Conservation (phyloP, 1,284 basidiomycete genomes). For the Apiotrichum gamsii region DNA sequence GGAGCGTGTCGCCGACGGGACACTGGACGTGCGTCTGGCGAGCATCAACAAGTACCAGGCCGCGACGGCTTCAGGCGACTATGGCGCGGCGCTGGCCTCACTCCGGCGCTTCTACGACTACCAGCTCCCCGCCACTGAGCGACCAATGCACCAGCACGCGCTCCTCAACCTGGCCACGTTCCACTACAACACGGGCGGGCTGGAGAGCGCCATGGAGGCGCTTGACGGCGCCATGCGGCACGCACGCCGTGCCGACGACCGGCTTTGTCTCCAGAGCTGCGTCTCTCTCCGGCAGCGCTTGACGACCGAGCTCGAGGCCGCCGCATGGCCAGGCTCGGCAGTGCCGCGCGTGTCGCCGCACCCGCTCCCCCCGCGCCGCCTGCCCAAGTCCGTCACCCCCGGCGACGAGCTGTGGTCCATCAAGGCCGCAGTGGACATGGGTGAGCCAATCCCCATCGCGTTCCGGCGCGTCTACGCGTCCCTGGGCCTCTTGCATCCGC, state of each 20-base stretch:
- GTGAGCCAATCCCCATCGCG: slow-evolving; percentile 40
- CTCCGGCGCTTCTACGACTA: slow-evolving; percentile 45
- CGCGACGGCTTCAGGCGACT: slow-evolving; percentile 36
- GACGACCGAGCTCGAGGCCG: slow-evolving; percentile 14
- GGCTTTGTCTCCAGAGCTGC: slow-evolving; percentile 38
- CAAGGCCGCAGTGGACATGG: slow-evolving; percentile 40
- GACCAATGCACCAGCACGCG: slow-evolving; percentile 42
- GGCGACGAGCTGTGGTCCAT: slow-evolving; percentile 43
- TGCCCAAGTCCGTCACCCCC: slow-evolving; percentile 25
- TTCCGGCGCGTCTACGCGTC: slow-evolving; percentile 35
- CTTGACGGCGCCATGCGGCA: slow-evolving; percentile 43
- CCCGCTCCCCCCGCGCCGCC: slow-evolving; percentile 16
- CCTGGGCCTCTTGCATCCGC: slow-evolving; percentile 7
- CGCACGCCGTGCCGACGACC: slow-evolving; percentile 39
- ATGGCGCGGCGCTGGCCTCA: slow-evolving; percentile 31
- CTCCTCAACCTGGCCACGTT: slow-evolving; percentile 44
- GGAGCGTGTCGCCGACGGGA: too few species aligned
- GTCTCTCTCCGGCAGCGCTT: slow-evolving; percentile 31
- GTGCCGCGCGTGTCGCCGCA: slow-evolving; percentile 18
- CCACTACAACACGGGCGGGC: slow-evolving; percentile 40
- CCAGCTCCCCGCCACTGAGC: slow-evolving; percentile 31
- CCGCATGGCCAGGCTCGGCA: slow-evolving; percentile 13
- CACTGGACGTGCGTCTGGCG: too few species aligned
- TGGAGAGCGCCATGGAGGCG: slow-evolving; percentile 34
- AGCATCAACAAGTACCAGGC: slow-evolving; percentile 23